Base-by-base conservation (phyloP, 345 rosid species). In the Euclidium syriacum region DNA sequence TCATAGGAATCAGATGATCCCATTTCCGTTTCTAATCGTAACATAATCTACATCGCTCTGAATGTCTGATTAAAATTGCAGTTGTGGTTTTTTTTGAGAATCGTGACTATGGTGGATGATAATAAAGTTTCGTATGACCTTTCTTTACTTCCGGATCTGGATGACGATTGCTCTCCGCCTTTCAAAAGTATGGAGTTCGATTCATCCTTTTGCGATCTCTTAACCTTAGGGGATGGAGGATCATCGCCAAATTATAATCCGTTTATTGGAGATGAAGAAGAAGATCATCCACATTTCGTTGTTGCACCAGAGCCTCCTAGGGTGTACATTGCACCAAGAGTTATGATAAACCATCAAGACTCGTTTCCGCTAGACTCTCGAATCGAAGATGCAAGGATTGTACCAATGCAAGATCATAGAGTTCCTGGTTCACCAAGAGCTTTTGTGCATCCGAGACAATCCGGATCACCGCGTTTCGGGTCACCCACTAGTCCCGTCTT, bases 371-470 rank as follows among this genome's bases (percentile, higher is more conserved):
- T 63, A 17, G 70, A 71, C 50, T 30, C 70, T 33, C n/a, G 10
- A 6, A 30, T 62, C 2, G 74, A 70, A 55, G 74, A 70, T n/a
- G 69, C 58, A 17, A 62, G 59, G 70, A 48, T 70, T 17, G 39
- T 63, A 10, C 58, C 46, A 10, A 49, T 9, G 14, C 70, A 64
- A 56, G 70, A 71, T 33, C 60, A 62, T 48, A 63, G 38, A 70
- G 70, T 70, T 63, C 70, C 69, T 70, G 64, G 52, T 4, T 70
- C 70, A 39, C 74, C 74, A 16, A 54, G 70, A 63, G 69, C 64
- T n/a, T 48, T 70, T 23, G 70, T 63, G 17, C 64, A 29, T 25
- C 53, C 70, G 3, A 70, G 52, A 63, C 1, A 64, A 16, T 63
- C 69, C 30, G 69, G 42, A 0, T 70, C 74, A 0, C 74, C 70